Evolutionary conservation across 495 filamentous ascomycete species (phyloP).

Genomic region (Penicillium steckii): DNA sequence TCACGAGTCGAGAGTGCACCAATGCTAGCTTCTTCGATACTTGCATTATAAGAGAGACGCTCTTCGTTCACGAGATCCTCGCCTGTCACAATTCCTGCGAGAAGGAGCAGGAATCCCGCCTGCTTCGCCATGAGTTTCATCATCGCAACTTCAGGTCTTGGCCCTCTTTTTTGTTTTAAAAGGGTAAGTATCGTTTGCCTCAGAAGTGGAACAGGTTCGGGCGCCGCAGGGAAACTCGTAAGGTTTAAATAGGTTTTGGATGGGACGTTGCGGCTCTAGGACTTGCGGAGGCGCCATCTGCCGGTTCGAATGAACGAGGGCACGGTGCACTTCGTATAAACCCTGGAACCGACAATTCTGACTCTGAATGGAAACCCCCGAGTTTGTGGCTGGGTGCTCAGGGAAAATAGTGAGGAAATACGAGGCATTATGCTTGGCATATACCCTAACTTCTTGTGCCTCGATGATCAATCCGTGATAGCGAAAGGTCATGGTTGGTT

Average conservation of each 20-base stretch:
- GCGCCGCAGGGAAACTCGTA: not conserved
- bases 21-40: not conserved
- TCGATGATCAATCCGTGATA: not conserved
- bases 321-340: constrained; percentile 9
- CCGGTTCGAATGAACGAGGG: not conserved
- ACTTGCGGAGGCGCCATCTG: not conserved
- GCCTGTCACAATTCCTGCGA: not conserved
- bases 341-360: no score
- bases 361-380: no score
- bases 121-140: not conserved
- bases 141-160: not conserved
- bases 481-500: not conserved
- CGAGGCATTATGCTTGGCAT: constrained; percentile 18
- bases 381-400: not conserved
- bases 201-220: not conserved
- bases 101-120: constrained; percentile 1
- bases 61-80: constrained; percentile 4
- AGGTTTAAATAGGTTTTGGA: not conserved
- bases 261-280: constrained; percentile 1
- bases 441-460: constrained; percentile 14
- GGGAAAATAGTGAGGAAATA: constrained; percentile 12
- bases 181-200: not conserved
- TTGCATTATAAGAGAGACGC: constrained; percentile 5
- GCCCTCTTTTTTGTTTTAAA: not conserved
- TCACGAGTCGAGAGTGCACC: constrained; percentile 3